Percentiles rank a stretch among this genome's conserved stretches.
Evolutionary conservation across 169 alveolate species (phyloP).

Genomic region (Babesia caballi): DNA sequence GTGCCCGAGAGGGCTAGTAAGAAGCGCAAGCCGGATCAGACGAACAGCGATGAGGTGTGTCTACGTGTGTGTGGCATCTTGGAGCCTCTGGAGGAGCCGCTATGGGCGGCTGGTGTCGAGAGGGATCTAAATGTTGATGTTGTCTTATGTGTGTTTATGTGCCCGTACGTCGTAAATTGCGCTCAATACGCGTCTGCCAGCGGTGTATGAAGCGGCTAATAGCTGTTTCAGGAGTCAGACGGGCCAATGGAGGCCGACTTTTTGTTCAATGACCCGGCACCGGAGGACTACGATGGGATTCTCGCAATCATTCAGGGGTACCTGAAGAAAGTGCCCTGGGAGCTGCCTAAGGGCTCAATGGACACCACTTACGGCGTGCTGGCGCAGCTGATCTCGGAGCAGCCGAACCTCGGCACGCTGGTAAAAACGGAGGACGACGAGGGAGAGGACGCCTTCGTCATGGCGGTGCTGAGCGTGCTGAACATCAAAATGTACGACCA

Average conservation of each 20-base stretch:
- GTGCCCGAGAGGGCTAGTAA: slow-evolving; percentile 1
- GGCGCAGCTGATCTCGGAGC: slow-evolving; percentile 36
- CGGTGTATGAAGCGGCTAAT: background rate
- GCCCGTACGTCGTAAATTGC: too few relatives aligned
- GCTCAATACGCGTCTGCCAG: background rate
- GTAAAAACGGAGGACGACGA: slow-evolving; percentile 34
- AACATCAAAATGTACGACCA: slow-evolving; percentile 32
- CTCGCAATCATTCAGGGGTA: slow-evolving; percentile 42
- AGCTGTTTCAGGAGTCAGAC: background rate
- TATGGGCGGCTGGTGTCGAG: too few relatives aligned
- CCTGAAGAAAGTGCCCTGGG: slow-evolving; percentile 52
- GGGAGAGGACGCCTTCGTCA: slow-evolving; percentile 36
- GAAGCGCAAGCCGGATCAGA: background rate
- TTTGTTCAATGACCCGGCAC: slow-evolving; percentile 50
- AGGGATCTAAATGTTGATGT: too few relatives aligned
- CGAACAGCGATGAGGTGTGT: slow-evolving; percentile 7
- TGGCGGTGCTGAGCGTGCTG: slow-evolving; percentile 51
- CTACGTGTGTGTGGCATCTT: background rate
- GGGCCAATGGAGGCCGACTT: slow-evolving; percentile 49
- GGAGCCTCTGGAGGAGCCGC: too few relatives aligned
- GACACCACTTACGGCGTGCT: slow-evolving; percentile 25
- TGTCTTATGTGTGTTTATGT: too few relatives aligned
- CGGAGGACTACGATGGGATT: slow-evolving; percentile 47
- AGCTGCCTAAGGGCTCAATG: slow-evolving; percentile 9
- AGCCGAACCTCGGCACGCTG: slow-evolving; percentile 53